Evolutionary conservation across 2,329 filamentous ascomycete genomes (phyloP).

Genomic region (Diaporthe aspalathi): DNA sequence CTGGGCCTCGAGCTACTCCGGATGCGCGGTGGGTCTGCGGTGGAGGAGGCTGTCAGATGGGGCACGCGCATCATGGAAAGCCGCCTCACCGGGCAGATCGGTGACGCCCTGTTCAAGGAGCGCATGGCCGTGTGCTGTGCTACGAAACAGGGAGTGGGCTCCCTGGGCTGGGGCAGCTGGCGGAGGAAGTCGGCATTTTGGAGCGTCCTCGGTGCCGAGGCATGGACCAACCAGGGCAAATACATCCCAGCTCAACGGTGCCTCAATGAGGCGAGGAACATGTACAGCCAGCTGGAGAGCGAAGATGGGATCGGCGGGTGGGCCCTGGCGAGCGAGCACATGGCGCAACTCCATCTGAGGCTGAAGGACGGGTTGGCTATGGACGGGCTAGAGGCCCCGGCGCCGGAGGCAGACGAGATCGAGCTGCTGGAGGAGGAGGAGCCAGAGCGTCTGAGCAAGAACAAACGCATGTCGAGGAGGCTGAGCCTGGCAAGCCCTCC

Average conservation of each 20-base stretch:
- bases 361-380: slow-evolving; percentile 60
- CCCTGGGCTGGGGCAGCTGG: slow-evolving; percentile 76
- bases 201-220: slow-evolving; percentile 84
- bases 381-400: slow-evolving; percentile 43
- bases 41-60: slow-evolving; percentile 91
- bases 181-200: slow-evolving; percentile 89
- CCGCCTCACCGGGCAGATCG: slow-evolving; percentile 77
- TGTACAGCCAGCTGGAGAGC: slow-evolving; percentile 63
- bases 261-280: slow-evolving; percentile 74
- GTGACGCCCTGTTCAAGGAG: slow-evolving; percentile 86
- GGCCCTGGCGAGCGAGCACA: slow-evolving; percentile 61
- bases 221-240: slow-evolving; percentile 83
- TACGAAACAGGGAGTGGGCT: slow-evolving; percentile 75
- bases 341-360: slow-evolving; percentile 62
- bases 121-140: slow-evolving; percentile 87
- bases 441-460: slow-evolving; percentile 66
- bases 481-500: slow-evolving; percentile 63
- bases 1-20: slow-evolving; percentile 84
- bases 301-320: slow-evolving; percentile 66
- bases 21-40: slow-evolving; percentile 79
- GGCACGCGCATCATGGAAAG: slow-evolving; percentile 83
- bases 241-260: slow-evolving; percentile 82
- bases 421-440: slow-evolving; percentile 60
- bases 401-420: slow-evolving; percentile 50
- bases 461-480: slow-evolving; percentile 59